phyloP scores from a whole-genome alignment of 2,329 filamentous ascomycete species.

The Eurotiales sp. region DNA sequence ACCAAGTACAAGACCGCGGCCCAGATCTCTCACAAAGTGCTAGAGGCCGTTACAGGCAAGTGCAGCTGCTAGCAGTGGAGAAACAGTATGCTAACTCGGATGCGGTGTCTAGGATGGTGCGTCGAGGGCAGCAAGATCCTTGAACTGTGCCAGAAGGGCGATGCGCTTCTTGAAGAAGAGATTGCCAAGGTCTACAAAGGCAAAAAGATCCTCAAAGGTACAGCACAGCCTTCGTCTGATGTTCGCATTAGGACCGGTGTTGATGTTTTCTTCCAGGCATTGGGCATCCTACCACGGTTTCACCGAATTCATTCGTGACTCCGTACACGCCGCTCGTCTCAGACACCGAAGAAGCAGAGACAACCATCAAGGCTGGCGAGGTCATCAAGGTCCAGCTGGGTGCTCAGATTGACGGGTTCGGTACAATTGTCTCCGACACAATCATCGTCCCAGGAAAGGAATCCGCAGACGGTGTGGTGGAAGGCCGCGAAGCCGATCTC shows the following conservation, averaged over 20 bases:
- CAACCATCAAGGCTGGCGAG: conserved; percentile 78
- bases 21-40: conserved; percentile 90
- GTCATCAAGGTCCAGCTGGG: conserved; percentile 97
- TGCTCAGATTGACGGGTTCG: conserved; percentile 96
- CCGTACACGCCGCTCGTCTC: conserved; percentile 90
- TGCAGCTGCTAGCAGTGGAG: conserved; percentile 1
- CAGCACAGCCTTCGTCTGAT: conserved; percentile 24
- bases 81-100: not conserved
- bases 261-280: conserved; percentile 58
- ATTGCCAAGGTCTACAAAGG: conserved; percentile 94
- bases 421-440: conserved; percentile 92
- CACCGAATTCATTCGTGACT: conserved; percentile 88
- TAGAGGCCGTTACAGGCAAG: conserved; percentile 71
- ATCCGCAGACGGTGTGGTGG: conserved; percentile 60
- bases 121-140: conserved; percentile 88
- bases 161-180: conserved; percentile 92
- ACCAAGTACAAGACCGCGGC: conserved; percentile 99
- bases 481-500: conserved; percentile 78
- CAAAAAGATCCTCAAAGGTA: conserved; percentile 93
- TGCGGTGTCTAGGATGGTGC: conserved; percentile 53
- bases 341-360: conserved; percentile 78
- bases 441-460: conserved; percentile 66
- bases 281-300: conserved; percentile 91
- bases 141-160: conserved; percentile 90
- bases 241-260: conserved; percentile 9